Base-by-base conservation (phyloP, 345 rosid genomes). In the Trapa incisa region DNA sequence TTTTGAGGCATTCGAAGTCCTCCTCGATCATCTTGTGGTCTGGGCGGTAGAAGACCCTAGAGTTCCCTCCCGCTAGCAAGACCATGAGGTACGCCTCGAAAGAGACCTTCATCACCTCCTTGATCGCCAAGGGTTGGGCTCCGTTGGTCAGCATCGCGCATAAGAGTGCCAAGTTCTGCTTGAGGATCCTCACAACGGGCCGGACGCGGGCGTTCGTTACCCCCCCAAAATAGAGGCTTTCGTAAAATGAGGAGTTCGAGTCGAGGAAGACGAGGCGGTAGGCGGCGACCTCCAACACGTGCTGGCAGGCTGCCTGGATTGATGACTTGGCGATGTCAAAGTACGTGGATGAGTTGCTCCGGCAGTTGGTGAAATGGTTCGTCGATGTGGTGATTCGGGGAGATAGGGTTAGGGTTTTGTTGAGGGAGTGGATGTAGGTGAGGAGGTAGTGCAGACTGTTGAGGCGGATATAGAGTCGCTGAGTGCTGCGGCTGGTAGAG, bases 401-500 rank as follows among this genome's bases (percentile, higher is more conserved):
- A 47, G 87, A 84, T 45, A 88, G 69, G 45, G 92, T 77, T 61
- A 93, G 86, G 68, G 86, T 71, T 77, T 91, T 93, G 71, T 91
- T 89, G n/a, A 93, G 83, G 43, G 92, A 80, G 69, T 90, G 89
- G 70, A 90, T 83, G 66, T 88, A 87, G 37, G 92, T 77, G 63
- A 79, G 82, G 62, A 91, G 78, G 71, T 84, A 93, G 58, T 91
- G 95, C 60, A 93, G 62, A 29, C 97, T 88, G 76, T 90, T 93
- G 65, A 93, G 91, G 64, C 92, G 90, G 64, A 93, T 84, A 61
- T 90, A 90, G 8, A 88, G 86, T 53, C 97, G 92, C 58, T 90
- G 97, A 1, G 99, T 93, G 15, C 99, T 92, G 0, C 97, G 96
- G 76, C 97, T 88, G 0, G 96, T 90, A 13, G 96, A 87, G 8